Evolutionary conservation across 108 stramenopile species (phyloP).

Genomic region (Discostella pseudostelligera): DNA sequence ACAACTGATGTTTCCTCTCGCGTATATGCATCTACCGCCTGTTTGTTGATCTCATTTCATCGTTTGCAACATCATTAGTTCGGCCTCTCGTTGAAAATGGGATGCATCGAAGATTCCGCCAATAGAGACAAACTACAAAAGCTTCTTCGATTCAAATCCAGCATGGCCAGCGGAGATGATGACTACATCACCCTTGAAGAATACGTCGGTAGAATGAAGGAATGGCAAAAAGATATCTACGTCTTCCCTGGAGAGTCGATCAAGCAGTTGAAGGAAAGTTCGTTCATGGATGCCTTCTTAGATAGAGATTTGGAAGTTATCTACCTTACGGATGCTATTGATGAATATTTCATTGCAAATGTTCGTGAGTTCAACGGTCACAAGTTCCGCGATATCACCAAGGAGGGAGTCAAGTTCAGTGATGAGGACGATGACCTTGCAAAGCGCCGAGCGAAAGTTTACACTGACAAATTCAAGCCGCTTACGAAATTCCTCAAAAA

Average conservation of each 20-base stretch:
- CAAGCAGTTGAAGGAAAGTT: slow-evolving; percentile 83
- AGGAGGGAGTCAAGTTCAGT: slow-evolving; percentile 95
- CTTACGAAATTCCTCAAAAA: slow-evolving; percentile 96
- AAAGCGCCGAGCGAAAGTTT: slow-evolving; percentile 90
- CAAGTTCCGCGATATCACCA: slow-evolving; percentile 89
- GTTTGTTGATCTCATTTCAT: no score
- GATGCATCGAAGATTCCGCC: slow-evolving; percentile 95
- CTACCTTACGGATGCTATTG: slow-evolving; percentile 92
- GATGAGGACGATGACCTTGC: slow-evolving; percentile 95
- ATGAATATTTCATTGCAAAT: slow-evolving; percentile 91
- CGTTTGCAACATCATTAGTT: no score
- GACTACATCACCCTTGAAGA: slow-evolving; percentile 81
- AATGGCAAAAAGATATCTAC: slow-evolving; percentile 99
- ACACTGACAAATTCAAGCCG: slow-evolving; percentile 94
- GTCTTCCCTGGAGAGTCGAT: slow-evolving; percentile 88
- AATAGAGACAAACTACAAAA: slow-evolving; percentile 92
- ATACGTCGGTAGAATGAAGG: slow-evolving; percentile 95
- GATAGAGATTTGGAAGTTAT: slow-evolving; percentile 96
- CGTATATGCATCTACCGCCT: no score
- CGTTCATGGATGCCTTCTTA: slow-evolving; percentile 89
- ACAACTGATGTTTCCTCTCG: no score
- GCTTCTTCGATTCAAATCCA: slow-evolving; percentile 93
- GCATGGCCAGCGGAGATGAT: slow-evolving; percentile 68
- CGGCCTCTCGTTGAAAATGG: slow-evolving; percentile 92
- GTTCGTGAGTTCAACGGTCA: slow-evolving; percentile 81